phyloP scores from a whole-genome alignment of 2,329 filamentous ascomycete species.

The Leptographium procerum region DNA sequence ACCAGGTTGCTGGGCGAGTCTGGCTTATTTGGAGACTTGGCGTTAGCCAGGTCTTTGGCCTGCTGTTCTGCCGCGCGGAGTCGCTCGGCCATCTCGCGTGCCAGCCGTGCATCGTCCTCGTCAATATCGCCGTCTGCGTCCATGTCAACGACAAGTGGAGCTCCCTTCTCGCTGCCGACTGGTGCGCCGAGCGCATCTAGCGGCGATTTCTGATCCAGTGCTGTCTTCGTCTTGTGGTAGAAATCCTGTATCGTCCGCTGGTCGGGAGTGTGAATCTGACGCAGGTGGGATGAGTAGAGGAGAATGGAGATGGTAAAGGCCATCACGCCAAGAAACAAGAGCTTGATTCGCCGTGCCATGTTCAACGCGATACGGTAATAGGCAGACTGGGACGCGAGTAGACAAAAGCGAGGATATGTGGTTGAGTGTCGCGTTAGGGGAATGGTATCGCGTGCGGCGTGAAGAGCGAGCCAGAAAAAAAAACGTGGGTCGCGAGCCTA shows the following conservation, averaged over 20 bases:
- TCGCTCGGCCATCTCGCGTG: slow-evolving; percentile 45
- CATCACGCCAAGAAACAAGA: slow-evolving; percentile 53
- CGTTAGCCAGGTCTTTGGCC: slow-evolving; percentile 57
- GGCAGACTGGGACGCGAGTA: background rate
- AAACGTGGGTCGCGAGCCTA: background rate
- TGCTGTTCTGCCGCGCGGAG: slow-evolving; percentile 58
- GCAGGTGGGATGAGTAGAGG: slow-evolving; percentile 57
- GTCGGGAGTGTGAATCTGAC: slow-evolving; percentile 36
- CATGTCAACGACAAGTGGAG: slow-evolving; percentile 30
- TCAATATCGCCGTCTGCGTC: slow-evolving; percentile 45
- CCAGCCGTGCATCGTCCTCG: slow-evolving; percentile 42
- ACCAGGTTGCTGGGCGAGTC: slow-evolving; percentile 46
- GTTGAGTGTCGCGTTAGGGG: background rate
- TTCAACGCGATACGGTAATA: background rate
- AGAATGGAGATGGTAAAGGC: slow-evolving; percentile 55
- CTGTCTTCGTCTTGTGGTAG: slow-evolving; percentile 48
- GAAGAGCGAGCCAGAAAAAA: background rate
- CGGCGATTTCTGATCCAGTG: slow-evolving; percentile 26
- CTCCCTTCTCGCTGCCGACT: slow-evolving; percentile 23
- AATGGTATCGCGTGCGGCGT: background rate
- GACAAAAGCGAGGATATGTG: background rate
- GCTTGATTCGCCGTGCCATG: slow-evolving; percentile 61
- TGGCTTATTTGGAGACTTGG: slow-evolving; percentile 51
- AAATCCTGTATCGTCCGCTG: slow-evolving; percentile 36
- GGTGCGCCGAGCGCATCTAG: background rate